Evolutionary conservation across 305 asterid species (phyloP), one percentile per base, ranked within the genome.

Genomic region (Ajuga reptans): DNA sequence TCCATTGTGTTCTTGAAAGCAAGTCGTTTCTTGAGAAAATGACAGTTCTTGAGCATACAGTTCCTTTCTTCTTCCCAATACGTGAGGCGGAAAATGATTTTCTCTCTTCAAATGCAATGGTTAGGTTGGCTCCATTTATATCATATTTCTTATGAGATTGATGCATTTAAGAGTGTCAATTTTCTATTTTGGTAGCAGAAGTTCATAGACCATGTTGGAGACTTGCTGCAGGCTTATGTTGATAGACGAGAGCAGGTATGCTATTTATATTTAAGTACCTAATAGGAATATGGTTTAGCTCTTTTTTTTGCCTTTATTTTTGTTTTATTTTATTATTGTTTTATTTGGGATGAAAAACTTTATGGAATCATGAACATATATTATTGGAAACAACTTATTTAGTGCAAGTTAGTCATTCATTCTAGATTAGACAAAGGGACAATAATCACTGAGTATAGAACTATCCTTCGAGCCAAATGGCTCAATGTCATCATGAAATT

Each of bases 21-120:
- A 94, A 94, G 83, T 91, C 99, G 49, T 94, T 94, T 84, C 97
- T 94, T 79, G 99, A 94, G 86, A 91, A 94, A 85, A 85, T 91
- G 99, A 80, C 82, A 17, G 96, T 94, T 70, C 80, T 86, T 78
- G 98, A 94, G 83, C 98, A 94, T 65, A 91, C 97, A 47, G 69
- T 86, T 59, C 99, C 98, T 14, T 91, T 94, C 78, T 91, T 92
- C 95, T 82, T 94, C 86, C 98, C 99, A n/a, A 75, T 94, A 77
- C 96, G 86, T 16, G 96, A 93, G 57, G 88, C 85, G 8, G 99
- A 91, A 79, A 89, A 81, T 64, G 96, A 89, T 56, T 83, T 80
- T 78, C 96, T 91, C 78, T 85, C 95, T 66, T 82, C 96, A 70
- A 94, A 91, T 83, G 96, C 96, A 69, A 94, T 94, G 95, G 97